Percentiles rank a stretch among this genome's conserved stretches.
phyloP scores from a whole-genome alignment of 495 filamentous ascomycete genomes.

The Lasiosphaeria ovina region DNA sequence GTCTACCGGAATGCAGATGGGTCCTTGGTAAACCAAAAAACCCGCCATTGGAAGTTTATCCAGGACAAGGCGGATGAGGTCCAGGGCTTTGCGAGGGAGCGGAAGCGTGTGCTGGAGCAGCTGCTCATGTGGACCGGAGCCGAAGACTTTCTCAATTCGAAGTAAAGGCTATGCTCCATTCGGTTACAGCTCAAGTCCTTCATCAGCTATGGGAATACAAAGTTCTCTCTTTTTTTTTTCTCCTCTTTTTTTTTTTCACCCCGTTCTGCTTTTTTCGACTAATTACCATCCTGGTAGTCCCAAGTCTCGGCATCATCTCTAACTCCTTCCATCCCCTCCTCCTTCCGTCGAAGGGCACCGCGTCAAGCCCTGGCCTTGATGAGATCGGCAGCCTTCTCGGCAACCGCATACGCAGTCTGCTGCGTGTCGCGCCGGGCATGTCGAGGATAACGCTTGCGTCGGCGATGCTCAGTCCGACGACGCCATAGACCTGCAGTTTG shows the following conservation, averaged over 20 bases:
- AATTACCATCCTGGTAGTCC: no score
- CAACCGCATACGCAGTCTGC: conserved; percentile 42
- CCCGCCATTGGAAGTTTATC: conserved; percentile 4
- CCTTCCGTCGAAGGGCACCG: not conserved
- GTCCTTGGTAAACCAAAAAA: conserved; percentile 2
- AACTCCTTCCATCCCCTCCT: not conserved
- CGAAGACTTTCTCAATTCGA: not conserved
- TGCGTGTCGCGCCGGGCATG: conserved; percentile 35
- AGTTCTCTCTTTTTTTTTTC: no score
- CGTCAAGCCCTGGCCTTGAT: conserved; percentile 30
- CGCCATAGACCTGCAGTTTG: conserved; percentile 40
- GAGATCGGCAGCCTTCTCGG: conserved; percentile 42
- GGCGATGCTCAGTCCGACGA: conserved; percentile 36
- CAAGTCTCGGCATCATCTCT: not conserved
- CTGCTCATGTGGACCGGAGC: not conserved
- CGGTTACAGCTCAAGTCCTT: no score
- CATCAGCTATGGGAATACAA: no score
- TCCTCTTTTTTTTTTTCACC: no score
- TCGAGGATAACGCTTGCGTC: conserved; percentile 44
- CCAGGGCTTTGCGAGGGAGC: not conserved
- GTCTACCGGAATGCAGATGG: not conserved
- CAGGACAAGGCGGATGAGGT: conserved; percentile 3
- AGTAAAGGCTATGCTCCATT: no score
- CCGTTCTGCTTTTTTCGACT: no score
- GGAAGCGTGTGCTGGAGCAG: conserved; percentile 1